Percentiles rank a stretch among this genome's conserved stretches.
These are phyloP conservation scores for Nitzschia palea DNA, from an alignment of 108 stramenopile genomes.

Conservation along the genomic window DNA sequence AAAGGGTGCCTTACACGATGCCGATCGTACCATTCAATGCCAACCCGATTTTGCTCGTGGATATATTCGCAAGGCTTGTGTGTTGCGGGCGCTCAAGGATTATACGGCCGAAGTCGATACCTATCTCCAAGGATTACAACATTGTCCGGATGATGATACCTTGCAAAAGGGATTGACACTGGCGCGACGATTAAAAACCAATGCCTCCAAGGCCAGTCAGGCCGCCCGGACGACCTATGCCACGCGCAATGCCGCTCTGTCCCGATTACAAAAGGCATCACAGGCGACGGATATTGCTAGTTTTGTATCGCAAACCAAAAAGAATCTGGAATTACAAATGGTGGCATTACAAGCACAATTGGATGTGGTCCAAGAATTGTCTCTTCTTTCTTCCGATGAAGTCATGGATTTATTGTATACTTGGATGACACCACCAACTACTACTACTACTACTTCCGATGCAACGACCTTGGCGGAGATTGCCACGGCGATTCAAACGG, in stretches of 20 bases:
- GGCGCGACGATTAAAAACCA: constrained; percentile 19
- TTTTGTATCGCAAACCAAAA: constrained; percentile 23
- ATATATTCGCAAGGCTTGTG: constrained; percentile 25
- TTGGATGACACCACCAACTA: too few species aligned
- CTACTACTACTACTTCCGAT: not conserved
- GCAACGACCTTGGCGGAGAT: constrained; percentile 14
- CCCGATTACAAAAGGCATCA: not conserved
- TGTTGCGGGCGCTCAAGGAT: constrained; percentile 26
- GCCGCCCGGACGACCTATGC: constrained; percentile 11
- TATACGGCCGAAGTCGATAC: constrained; percentile 28
- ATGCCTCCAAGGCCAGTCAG: constrained; percentile 12
- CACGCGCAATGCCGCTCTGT: constrained; percentile 8
- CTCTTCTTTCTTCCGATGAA: constrained; percentile 9
- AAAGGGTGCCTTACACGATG: constrained; percentile 29
- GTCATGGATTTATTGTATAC: constrained; percentile 23
- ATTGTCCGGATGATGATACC: constrained; percentile 19
- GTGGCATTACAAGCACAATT: constrained; percentile 25
- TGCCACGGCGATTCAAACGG: constrained; percentile 7
- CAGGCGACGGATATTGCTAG: constrained; percentile 2
- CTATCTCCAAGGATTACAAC: constrained; percentile 25
- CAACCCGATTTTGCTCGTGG: constrained; percentile 28
- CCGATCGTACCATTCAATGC: constrained; percentile 19
- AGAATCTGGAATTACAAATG: constrained; percentile 38
- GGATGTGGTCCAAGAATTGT: constrained; percentile 23
- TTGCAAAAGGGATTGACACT: constrained; percentile 22